Base-by-base conservation (phyloP, 768 basidiomycete species). In the Pleurotus tuber-regium region DNA sequence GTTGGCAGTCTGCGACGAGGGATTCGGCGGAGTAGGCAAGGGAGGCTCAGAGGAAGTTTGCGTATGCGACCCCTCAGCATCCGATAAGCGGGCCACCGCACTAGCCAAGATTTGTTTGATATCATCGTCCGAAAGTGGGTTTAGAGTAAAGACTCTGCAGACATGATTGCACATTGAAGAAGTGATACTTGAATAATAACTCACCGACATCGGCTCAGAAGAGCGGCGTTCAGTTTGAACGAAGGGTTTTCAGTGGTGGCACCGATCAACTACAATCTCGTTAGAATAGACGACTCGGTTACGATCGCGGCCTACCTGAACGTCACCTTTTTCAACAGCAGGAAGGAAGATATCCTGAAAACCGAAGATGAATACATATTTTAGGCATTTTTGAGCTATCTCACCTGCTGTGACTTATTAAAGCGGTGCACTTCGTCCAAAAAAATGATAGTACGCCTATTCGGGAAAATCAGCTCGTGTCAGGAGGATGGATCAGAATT, bases 221-320 rank as follows among this genome's bases (percentile, higher is more conserved):
- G 71, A 9, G 89, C 84, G 26, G 82, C 75, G 14, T 83, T 88
- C 26, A 91, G 65, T 57, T 87, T 89, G 71, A 94, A 94, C 0
- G 88, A 90, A 1, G 91, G 91, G 55, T 94, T 94, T 66, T 94
- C 92, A 1, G 91, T 93, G 2, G 91, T 94, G 1, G 91, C 89
- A 23, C 89, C 89, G 59, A 92, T 79, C 24, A 91, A 69, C 80
- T 86, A 30, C 11, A 29, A 14, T n/a, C 16, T 12, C 6, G 42
- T 43, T 16, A 43, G 42, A 4, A 29, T 10, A 43, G 10, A 23
- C 42, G n/a, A 29, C 21, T 10, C 21, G 5, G 11, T 42, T 30
- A 25, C 4, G 29, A 5, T 7, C 35, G 38, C 48, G 33, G 56
- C 61, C 54, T 40, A 82, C 82, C 67, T 86, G 86, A 21, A 92